Conservation (phyloP, 768 basidiomycete genomes). For the Gelatoporia subvermispora region DNA sequence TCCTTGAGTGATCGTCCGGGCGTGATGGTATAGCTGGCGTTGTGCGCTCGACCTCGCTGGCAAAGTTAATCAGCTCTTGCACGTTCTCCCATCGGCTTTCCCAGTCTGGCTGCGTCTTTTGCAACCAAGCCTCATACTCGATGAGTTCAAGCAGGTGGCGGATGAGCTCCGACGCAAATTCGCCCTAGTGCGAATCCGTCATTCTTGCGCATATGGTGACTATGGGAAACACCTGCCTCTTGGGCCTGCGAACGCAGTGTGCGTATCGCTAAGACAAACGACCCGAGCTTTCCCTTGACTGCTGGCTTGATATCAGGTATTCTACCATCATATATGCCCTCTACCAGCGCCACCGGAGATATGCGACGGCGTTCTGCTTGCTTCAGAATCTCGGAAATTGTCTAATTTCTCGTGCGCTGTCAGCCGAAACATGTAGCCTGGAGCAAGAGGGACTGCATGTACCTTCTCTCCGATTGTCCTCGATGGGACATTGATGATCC, state of each 20-base stretch:
- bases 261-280: constrained; percentile 56
- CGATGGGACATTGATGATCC: constrained; percentile 69
- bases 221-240: constrained; percentile 33
- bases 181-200: constrained; percentile 37
- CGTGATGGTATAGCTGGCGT: constrained; percentile 10
- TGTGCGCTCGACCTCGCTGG: constrained; percentile 45
- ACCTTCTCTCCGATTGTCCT: constrained; percentile 80
- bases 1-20: constrained; percentile 5
- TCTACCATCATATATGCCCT: constrained; percentile 57
- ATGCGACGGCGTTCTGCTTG: constrained; percentile 48
- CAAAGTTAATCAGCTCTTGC: constrained; percentile 77
- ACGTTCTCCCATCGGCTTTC: constrained; percentile 83
- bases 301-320: constrained; percentile 62
- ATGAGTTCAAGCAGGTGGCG: constrained; percentile 49
- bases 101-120: constrained; percentile 67
- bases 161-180: constrained; percentile 60
- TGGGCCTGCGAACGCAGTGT: constrained; percentile 47
- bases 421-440: not conserved
- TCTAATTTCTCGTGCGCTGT: constrained; percentile 33
- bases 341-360: constrained; percentile 54
- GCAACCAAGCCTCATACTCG: constrained; percentile 64
- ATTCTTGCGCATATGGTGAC: not conserved
- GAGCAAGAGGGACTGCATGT: not conserved
- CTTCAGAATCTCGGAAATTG: constrained; percentile 51
- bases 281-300: constrained; percentile 55